These are phyloP conservation scores for Piromyces finnis DNA, from an alignment of 192 early-diverging fungal species.

Conservation along the genomic window DNA sequence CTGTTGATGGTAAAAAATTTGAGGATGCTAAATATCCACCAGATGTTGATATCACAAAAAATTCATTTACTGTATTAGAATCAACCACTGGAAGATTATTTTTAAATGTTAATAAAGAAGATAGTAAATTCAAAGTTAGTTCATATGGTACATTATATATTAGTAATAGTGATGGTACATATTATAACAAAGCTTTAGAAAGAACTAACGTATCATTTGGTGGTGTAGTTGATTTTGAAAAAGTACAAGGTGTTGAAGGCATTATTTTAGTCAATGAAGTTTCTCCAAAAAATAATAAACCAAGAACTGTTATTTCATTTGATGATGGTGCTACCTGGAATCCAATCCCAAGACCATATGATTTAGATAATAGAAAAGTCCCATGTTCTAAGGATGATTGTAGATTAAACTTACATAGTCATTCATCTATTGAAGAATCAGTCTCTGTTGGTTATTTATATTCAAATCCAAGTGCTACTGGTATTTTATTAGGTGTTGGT, in stretches of 20 bases:
- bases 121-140: conserved; percentile 13
- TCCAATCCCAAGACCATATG: neutral
- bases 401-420: neutral
- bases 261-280: conserved; percentile 81
- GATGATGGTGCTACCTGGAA: conserved; percentile 51
- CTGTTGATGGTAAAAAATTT: conserved; percentile 55
- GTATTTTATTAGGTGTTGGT: conserved; percentile 1
- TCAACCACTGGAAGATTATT: conserved; percentile 60
- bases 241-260: conserved; percentile 69
- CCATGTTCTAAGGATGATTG: neutral
- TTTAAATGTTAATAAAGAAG: conserved; percentile 48
- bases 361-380: neutral
- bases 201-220: conserved; percentile 39
- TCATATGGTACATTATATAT: conserved; percentile 71
- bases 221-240: conserved; percentile 67
- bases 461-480: neutral
- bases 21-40: conserved; percentile 69
- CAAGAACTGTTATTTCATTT: conserved; percentile 65
- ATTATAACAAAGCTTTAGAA: conserved; percentile 52
- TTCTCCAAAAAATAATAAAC: conserved; percentile 10
- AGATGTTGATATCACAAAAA: conserved; percentile 9
- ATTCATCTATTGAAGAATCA: neutral
- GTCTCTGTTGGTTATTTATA: conserved; percentile 5
- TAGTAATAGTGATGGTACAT: conserved; percentile 69
- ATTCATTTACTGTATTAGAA: conserved; percentile 68